Conservation (phyloP, 2,329 filamentous ascomycete genomes). For the Neonectria faginata region DNA sequence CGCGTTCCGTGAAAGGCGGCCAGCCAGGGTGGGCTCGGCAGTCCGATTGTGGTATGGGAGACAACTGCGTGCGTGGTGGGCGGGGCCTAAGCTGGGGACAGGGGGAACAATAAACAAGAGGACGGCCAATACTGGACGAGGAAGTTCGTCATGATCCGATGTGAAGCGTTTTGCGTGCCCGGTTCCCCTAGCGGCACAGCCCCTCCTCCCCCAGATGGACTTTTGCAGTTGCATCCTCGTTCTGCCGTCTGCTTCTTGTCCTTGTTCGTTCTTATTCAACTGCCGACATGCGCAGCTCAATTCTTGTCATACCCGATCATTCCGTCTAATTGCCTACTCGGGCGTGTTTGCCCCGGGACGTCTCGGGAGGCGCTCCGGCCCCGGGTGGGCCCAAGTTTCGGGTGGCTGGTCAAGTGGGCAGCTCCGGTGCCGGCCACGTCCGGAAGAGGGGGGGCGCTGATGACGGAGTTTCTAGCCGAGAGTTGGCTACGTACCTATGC, state of each 20-base stretch:
- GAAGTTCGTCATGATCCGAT: constrained; percentile 34
- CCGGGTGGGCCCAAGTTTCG: constrained; percentile 21
- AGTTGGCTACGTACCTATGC: neutral
- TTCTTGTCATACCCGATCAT: constrained; percentile 11
- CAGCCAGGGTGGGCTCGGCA: constrained; percentile 34
- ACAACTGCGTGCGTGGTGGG: constrained; percentile 29
- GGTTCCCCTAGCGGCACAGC: neutral
- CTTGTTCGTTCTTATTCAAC: neutral
- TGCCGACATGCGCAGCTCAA: constrained; percentile 15
- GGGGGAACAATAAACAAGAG: constrained; percentile 12
- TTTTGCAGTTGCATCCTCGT: neutral
- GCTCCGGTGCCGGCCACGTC: constrained; percentile 16
- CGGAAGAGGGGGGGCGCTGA: neutral
- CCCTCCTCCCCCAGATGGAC: constrained; percentile 2
- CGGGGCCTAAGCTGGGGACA: constrained; percentile 11
- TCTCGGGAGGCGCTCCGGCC: constrained; percentile 21
- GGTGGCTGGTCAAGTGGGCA: constrained; percentile 11
- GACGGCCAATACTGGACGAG: constrained; percentile 23
- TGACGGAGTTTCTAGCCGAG: neutral
- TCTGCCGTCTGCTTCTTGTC: neutral
- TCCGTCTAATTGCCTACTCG: neutral
- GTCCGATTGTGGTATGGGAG: constrained; percentile 31
- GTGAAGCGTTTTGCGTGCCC: neutral
- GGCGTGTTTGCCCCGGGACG: constrained; percentile 1
- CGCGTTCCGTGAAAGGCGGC: constrained; percentile 15